Percentiles rank a stretch among this genome's conserved stretches.
phyloP scores from a whole-genome alignment of 2,329 filamentous ascomycete genomes.

The Arthrocladium fulminans region DNA sequence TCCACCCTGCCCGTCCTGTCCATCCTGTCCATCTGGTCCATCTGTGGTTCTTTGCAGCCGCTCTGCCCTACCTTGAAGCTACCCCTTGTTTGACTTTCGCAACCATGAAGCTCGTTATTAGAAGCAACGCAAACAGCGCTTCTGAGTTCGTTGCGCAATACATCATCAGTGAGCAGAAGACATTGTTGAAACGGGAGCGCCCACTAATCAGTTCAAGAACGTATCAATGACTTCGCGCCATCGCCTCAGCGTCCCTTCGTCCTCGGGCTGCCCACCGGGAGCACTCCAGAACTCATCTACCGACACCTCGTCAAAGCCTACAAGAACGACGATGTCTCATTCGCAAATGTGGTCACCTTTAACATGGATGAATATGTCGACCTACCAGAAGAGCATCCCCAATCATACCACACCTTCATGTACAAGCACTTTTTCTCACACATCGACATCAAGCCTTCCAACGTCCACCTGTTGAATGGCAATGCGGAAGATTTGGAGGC shows the following conservation, averaged over 20 bases:
- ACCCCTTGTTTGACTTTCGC: too few relatives aligned
- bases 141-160: conserved; percentile 73
- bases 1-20: too few relatives aligned
- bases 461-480: conserved; percentile 77
- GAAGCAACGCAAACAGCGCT: conserved; percentile 59
- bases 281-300: conserved; percentile 71
- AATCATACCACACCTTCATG: conserved; percentile 89
- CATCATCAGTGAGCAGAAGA: conserved; percentile 55
- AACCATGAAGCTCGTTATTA: conserved; percentile 71
- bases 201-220: conserved; percentile 40
- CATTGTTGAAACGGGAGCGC: background rate
- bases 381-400: conserved; percentile 69
- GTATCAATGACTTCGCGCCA: conserved; percentile 68
- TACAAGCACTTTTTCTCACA: conserved; percentile 86
- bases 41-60: too few relatives aligned
- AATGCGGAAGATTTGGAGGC: conserved; percentile 66
- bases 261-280: conserved; percentile 73
- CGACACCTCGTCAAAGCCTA: conserved; percentile 55
- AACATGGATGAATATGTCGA: conserved; percentile 93
- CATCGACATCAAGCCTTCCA: conserved; percentile 69
- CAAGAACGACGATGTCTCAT: conserved; percentile 56
- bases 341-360: conserved; percentile 82
- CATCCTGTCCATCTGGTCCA: too few relatives aligned
- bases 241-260: conserved; percentile 67
- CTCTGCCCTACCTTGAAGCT: too few relatives aligned